These are phyloP conservation scores for Auriscalpium microsporum DNA, from an alignment of 768 basidiomycete species.

Conservation along the genomic window DNA sequence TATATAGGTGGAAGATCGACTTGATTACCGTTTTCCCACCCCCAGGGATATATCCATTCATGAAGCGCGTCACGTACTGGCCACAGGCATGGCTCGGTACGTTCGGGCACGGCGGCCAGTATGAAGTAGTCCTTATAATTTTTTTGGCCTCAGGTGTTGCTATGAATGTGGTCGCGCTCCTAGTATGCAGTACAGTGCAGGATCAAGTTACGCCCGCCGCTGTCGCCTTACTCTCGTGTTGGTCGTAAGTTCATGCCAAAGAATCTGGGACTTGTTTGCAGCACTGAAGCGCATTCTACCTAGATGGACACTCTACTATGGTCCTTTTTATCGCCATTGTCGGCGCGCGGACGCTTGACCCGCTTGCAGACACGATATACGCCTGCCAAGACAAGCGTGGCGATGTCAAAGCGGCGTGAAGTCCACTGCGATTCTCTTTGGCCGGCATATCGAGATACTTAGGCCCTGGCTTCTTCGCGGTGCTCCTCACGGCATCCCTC, in stretches of 20 bases:
- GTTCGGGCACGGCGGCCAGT: background rate
- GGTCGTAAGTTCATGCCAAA: background rate
- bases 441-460: constrained; percentile 31
- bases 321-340: background rate
- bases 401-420: constrained; percentile 50
- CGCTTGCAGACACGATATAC: constrained; percentile 47
- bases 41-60: background rate
- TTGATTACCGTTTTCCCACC: background rate
- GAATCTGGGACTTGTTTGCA: background rate
- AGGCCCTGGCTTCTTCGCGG: constrained; percentile 35
- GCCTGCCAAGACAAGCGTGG: constrained; percentile 55
- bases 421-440: constrained; percentile 57
- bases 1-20: background rate
- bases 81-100: constrained; percentile 2
- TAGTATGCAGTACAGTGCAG: constrained; percentile 1
- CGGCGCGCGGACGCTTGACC: too few species aligned
- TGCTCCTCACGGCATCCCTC: constrained; percentile 18
- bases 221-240: background rate
- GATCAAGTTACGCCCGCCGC: background rate
- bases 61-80: constrained; percentile 3
- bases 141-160: background rate
- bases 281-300: background rate
- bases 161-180: background rate
- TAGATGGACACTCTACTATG: background rate
- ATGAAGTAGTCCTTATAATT: background rate